A percentile compares a stretch with the other conserved stretches of the same genome.
These are phyloP conservation scores for Zasmidium angulare DNA, from an alignment of 2,329 filamentous ascomycete species.

Conservation along the genomic window DNA sequence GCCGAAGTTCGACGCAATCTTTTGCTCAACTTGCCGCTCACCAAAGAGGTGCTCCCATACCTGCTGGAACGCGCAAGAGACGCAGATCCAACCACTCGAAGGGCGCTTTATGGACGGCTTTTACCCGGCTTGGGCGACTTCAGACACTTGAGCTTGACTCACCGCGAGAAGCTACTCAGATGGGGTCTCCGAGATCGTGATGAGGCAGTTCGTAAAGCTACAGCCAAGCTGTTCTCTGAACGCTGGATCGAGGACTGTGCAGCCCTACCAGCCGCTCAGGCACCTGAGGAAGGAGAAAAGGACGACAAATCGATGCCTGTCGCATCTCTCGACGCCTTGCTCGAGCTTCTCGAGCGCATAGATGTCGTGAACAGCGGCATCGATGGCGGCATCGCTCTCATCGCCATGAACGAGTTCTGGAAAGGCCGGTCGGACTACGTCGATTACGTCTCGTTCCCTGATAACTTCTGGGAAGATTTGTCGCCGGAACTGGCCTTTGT, in stretches of 20 bases:
- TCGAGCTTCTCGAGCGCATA: conserved; percentile 90
- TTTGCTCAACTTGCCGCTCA: conserved; percentile 84
- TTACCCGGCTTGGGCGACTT: conserved; percentile 91
- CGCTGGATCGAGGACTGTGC: conserved; percentile 98
- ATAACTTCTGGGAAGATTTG: conserved; percentile 76
- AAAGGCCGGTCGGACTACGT: conserved; percentile 82
- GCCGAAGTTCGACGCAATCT: conserved; percentile 89
- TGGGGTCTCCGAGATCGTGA: conserved; percentile 95
- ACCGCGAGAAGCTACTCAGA: conserved; percentile 90
- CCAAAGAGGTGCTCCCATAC: conserved; percentile 77
- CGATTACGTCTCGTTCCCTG: conserved; percentile 66
- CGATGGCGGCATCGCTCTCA: conserved; percentile 84
- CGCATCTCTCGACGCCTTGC: conserved; percentile 76
- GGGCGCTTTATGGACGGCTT: conserved; percentile 82
- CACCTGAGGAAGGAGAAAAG: conserved; percentile 55
- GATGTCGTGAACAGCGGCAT: conserved; percentile 88
- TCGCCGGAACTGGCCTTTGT: conserved; percentile 87
- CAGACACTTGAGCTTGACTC: conserved; percentile 84
- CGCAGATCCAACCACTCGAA: conserved; percentile 77
- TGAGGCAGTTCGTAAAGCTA: conserved; percentile 88
- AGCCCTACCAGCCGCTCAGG: conserved; percentile 60
- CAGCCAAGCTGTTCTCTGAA: conserved; percentile 84
- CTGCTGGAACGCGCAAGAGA: conserved; percentile 89
- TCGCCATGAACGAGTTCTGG: conserved; percentile 97
- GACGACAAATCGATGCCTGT: conserved; percentile 51